Conservation (phyloP, 371 early-diverging fungal genomes). For the Syncephalis plumigaleata region DNA sequence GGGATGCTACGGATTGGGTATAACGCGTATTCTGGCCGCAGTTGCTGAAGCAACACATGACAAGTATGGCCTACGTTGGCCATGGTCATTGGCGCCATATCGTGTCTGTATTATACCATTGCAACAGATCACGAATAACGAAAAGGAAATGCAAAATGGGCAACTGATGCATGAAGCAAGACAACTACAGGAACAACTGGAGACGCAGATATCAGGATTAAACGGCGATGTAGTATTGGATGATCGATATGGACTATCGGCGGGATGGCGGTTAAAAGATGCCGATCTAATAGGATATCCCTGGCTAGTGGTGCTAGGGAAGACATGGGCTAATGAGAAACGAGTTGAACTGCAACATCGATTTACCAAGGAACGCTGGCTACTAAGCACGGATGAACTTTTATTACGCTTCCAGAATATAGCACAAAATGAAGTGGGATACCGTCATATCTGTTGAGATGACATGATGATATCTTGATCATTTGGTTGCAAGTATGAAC, state of each 20-base stretch:
- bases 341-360: conserved; percentile 42
- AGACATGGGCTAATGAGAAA: conserved; percentile 24
- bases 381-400: conserved; percentile 4
- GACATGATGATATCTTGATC: too few relatives aligned
- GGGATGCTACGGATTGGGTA: conserved; percentile 88
- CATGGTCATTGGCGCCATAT: conserved; percentile 56
- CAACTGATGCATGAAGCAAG: conserved; percentile 18
- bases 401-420: too few relatives aligned
- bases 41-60: conserved; percentile 51
- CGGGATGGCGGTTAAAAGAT: conserved; percentile 59
- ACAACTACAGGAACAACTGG: conserved; percentile 23
- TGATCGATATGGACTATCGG: conserved; percentile 30
- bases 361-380: conserved; percentile 16
- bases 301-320: conserved; percentile 41
- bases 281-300: conserved; percentile 59
- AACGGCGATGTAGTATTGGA: conserved; percentile 27
- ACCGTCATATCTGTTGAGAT: too few relatives aligned
- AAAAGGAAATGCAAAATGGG: conserved; percentile 31
- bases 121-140: conserved; percentile 2
- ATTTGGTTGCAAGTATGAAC: too few relatives aligned
- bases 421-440: too few relatives aligned
- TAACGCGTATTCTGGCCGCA: conserved; percentile 62
- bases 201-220: conserved; percentile 5
- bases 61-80: conserved; percentile 60
- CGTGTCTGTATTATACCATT: conserved; percentile 32